A percentile compares a stretch with the other conserved stretches of the same genome.
Conservation (phyloP, 2,329 filamentous ascomycete species). For the Didymella segeticola region DNA sequence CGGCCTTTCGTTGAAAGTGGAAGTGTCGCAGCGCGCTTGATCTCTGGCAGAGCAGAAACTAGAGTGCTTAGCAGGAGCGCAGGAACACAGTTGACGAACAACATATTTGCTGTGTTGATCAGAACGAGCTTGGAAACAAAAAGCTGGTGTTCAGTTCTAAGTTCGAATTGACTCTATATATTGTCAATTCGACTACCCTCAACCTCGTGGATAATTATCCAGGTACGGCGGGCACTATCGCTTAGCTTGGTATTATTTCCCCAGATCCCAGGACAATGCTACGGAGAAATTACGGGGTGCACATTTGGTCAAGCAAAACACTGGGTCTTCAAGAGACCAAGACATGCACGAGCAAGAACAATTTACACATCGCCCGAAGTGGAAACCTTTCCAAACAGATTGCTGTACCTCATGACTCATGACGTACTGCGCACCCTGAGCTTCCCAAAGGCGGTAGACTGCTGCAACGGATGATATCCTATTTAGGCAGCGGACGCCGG, state of each 20-base stretch:
- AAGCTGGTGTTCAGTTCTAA: not conserved
- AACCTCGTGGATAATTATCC: not conserved
- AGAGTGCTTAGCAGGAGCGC: slow-evolving; percentile 23
- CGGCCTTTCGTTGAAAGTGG: slow-evolving; percentile 39
- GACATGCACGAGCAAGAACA: not conserved
- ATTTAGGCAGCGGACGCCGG: slow-evolving; percentile 32
- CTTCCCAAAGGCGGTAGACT: not conserved
- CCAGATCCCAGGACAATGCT: not conserved
- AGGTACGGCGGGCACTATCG: not conserved
- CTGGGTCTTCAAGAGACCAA: not conserved
- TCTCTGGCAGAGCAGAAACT: slow-evolving; percentile 23
- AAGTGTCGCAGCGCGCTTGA: slow-evolving; percentile 30
- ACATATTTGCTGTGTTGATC: slow-evolving; percentile 18
- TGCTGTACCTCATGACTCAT: not conserved
- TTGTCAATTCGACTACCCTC: too few relatives aligned
- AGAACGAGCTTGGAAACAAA: not conserved
- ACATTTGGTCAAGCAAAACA: not conserved
- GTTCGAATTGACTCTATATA: slow-evolving; percentile 11
- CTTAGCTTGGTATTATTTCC: not conserved
- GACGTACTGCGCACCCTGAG: not conserved
- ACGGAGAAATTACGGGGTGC: slow-evolving; percentile 3
- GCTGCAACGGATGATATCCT: slow-evolving; percentile 15
- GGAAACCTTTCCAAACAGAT: slow-evolving; percentile 1
- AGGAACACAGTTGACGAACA: slow-evolving; percentile 14
- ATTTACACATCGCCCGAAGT: not conserved